Conservation (phyloP, 2,329 filamentous ascomycete genomes). For the Sarocladiaceae sp. region DNA sequence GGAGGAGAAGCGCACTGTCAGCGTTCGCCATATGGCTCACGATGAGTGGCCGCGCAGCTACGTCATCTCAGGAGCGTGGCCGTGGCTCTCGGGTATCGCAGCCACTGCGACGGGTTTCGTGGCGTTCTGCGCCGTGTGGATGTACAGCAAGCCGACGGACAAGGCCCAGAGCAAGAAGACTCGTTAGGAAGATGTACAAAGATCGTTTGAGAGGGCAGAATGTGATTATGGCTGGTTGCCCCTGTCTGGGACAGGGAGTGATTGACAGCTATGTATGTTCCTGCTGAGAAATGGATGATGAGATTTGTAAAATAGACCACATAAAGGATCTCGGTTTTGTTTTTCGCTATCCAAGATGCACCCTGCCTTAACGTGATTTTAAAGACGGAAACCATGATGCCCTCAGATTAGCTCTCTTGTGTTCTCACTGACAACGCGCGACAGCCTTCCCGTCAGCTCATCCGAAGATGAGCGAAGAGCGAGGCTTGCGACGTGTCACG, state of each 20-base stretch:
- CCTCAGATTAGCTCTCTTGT: slow-evolving; percentile 53
- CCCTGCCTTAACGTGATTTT: slow-evolving; percentile 1
- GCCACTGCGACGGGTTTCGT: slow-evolving; percentile 80
- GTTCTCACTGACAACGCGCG: slow-evolving; percentile 47
- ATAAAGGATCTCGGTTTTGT: slow-evolving; percentile 4
- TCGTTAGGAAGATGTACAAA: not conserved
- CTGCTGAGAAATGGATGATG: not conserved
- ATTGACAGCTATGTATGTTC: not conserved
- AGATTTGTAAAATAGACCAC: slow-evolving; percentile 10
- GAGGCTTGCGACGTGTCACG: slow-evolving; percentile 12
- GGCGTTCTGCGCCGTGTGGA: slow-evolving; percentile 79
- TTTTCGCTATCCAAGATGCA: not conserved
- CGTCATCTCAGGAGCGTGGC: slow-evolving; percentile 85
- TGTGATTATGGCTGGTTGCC: not conserved
- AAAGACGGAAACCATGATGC: slow-evolving; percentile 17
- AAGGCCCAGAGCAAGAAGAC: slow-evolving; percentile 8
- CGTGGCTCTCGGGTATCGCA: slow-evolving; percentile 85
- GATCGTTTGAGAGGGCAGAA: not conserved
- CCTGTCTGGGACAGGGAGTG: slow-evolving; percentile 2
- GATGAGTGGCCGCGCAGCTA: slow-evolving; percentile 93
- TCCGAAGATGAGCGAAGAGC: not conserved
- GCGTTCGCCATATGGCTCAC: slow-evolving; percentile 93
- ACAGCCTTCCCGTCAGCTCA: slow-evolving; percentile 11
- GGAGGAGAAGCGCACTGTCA: slow-evolving; percentile 92
- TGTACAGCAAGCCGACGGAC: slow-evolving; percentile 55